phyloP scores from a whole-genome alignment of 345 rosid genomes.

The Zanthoxylum bungeanum region DNA sequence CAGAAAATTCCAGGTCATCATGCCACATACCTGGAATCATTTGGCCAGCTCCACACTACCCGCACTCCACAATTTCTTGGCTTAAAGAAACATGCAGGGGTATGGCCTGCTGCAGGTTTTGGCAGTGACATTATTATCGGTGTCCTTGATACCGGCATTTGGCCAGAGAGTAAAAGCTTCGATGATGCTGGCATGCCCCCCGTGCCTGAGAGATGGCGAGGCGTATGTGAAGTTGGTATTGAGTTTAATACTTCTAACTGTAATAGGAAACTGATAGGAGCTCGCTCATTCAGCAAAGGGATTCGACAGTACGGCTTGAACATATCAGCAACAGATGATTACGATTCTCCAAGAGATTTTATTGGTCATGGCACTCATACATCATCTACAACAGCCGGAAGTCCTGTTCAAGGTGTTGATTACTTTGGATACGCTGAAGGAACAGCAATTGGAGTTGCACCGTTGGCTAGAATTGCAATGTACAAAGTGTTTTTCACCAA shows the following conservation, averaged over 20 bases:
- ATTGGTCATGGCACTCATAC: conserved; percentile 54
- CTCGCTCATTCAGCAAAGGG: conserved; percentile 45
- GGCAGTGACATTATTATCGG: conserved; percentile 44
- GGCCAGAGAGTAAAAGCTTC: conserved; percentile 56
- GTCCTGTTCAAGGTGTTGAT: conserved; percentile 22
- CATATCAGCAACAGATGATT: conserved; percentile 34
- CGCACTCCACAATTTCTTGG: conserved; percentile 40
- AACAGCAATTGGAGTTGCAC: conserved; percentile 40
- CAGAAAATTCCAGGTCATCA: conserved; percentile 32
- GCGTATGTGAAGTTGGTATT: conserved; percentile 34
- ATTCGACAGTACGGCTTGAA: conserved; percentile 31
- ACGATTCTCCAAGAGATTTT: conserved; percentile 50
- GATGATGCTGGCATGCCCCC: conserved; percentile 38
- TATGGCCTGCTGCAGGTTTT: conserved; percentile 42
- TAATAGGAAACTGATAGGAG: conserved; percentile 47
- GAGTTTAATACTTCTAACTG: conserved; percentile 43
- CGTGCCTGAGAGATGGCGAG: conserved; percentile 40
- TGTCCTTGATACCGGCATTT: conserved; percentile 45
- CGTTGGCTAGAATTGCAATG: conserved; percentile 53
- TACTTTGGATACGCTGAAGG: conserved; percentile 55
- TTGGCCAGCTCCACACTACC: conserved; percentile 38
- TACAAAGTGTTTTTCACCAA: conserved; percentile 42
- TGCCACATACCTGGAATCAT: conserved; percentile 43
- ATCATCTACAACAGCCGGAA: conserved; percentile 48
- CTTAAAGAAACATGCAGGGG: conserved; percentile 27